Conservation (phyloP, 1,284 basidiomycete species). For the Sporisorium exsertum region DNA sequence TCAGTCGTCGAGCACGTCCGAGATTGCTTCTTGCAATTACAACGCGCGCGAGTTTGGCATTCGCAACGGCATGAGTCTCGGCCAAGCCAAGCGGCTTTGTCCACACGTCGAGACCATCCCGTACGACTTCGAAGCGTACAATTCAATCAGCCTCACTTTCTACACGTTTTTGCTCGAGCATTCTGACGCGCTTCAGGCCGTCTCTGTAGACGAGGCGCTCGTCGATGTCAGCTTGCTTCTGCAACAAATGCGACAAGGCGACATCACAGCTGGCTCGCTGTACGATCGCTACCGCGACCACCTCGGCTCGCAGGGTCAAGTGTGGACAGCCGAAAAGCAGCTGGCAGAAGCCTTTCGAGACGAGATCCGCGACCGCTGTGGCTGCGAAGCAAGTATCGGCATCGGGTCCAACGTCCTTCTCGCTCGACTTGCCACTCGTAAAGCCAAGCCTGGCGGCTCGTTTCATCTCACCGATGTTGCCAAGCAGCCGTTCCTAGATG, state of each 20-base stretch:
- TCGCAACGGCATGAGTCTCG: constrained; percentile 90
- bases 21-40: constrained; percentile 94
- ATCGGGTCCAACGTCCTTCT: constrained; percentile 91
- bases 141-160: constrained; percentile 79
- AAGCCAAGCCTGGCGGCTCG: constrained; percentile 88
- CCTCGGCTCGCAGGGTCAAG: constrained; percentile 36
- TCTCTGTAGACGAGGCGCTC: constrained; percentile 94
- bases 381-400: constrained; percentile 85
- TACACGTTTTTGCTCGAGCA: constrained; percentile 90
- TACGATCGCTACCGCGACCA: constrained; percentile 34
- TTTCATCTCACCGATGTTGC: constrained; percentile 79
- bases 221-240: constrained; percentile 85
- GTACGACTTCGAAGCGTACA: constrained; percentile 80
- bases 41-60: constrained; percentile 89
- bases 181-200: constrained; percentile 91
- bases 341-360: constrained; percentile 84
- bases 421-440: constrained; percentile 88
- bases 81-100: constrained; percentile 61
- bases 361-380: constrained; percentile 80
- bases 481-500: constrained; percentile 74
- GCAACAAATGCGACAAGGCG: constrained; percentile 48
- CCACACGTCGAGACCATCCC: constrained; percentile 80
- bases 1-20: constrained; percentile 70
- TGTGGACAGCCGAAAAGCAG: constrained; percentile 57
- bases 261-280: constrained; percentile 17